Base-by-base conservation (phyloP, 129 eudicot species). In the Ambrosia trifida region DNA sequence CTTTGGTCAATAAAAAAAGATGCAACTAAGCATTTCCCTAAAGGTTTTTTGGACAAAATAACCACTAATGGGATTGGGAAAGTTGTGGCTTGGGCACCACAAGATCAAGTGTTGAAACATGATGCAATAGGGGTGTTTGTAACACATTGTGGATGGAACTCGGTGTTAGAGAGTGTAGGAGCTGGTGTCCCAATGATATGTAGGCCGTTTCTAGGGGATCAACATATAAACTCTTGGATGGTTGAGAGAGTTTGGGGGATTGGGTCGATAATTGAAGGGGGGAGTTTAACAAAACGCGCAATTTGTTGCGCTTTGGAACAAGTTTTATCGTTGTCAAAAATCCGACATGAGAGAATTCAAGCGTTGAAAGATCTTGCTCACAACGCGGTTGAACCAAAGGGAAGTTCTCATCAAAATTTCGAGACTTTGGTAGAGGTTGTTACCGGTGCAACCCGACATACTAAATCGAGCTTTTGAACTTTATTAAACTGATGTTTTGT, bases 21-120 rank as follows among this genome's bases (percentile, higher is more conserved):
- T 3, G 50, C 54, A 3, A 68, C 32, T 44, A 74, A 65, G 20
- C 64, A 44, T 61, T 61, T 90, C 13, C 96, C 96, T 0, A 72
- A 78, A 13, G 85, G 85, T 16, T 80, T 85, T n/a, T 14, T 80
- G 32, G 80, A 88, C 2, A 67, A 81, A 47, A 68, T 69, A 10
- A 47, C 36, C 0, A 53, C 7, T 8, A 66, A 33, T 4, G 81
- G 76, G 9, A 35, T 5, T 8, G 88, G 88, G 43, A 91, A 79
- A 70, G 64, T 88, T 7, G 97, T 90, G 4, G 41, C 89, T 0
- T 90, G 95, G 97, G 91, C 89, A 0, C 97, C 97, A 36, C 97
- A 90, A 45, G 32, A 69, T 51, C 82, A 79, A 58, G 78, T 90
- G 0, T 76, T 90, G 58, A 81, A 47, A 45, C 84, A 85, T 69